Base-by-base conservation (phyloP, 2,329 filamentous ascomycete species). In the Furcasterigmium sp. region DNA sequence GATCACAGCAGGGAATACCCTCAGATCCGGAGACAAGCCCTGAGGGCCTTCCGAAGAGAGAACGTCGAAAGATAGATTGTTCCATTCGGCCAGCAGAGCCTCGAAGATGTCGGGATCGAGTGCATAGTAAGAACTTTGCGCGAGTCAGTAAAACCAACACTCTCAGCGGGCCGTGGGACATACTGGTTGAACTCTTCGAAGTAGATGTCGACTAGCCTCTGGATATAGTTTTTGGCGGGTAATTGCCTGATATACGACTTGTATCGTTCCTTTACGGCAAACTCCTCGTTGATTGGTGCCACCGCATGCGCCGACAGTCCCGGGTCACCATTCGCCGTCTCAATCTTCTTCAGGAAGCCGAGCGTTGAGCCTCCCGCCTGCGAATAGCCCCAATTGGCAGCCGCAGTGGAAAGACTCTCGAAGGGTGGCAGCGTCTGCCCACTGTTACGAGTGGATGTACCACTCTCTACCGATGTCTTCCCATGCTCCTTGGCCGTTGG, bases 131-230 rank as follows among this genome's bases (percentile, higher is more conserved):
- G 30, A 26, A 30, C 32, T 35, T 35, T 17, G n/a, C 17, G n/a
- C 7, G 29, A 32, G 29, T 32, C 29, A 32, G 29, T 15, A 13
- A 32, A 8, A 14, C 17, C 29, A 32, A n/a, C 14, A 15, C 14
- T 13, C 5, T 3, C 13, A 8, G 25, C 14, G 14, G 29, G 29
- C 17, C 5, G 32, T 15, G 18, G 11, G 9, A 18, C 32, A 6
- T 77, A 72, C 67, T 72, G 77, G 56, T 82, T 82, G 54, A 80
- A 70, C 42, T 79, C 68, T n/a, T 56, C 55, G 46, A 83, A 75
- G 56, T 75, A 84, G 8, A 77, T 64, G 13, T 64, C 63, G 13
- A 77, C 61, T 8, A 83, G 71, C 48, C 70, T 68, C 49, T 80
- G 75, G 39, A 80, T 69, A 53, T 75, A 75, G 19, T 62, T 61